Evolutionary conservation across 23 red algal genomes (phyloP).

Genomic region (Gracilaria gracilis): DNA sequence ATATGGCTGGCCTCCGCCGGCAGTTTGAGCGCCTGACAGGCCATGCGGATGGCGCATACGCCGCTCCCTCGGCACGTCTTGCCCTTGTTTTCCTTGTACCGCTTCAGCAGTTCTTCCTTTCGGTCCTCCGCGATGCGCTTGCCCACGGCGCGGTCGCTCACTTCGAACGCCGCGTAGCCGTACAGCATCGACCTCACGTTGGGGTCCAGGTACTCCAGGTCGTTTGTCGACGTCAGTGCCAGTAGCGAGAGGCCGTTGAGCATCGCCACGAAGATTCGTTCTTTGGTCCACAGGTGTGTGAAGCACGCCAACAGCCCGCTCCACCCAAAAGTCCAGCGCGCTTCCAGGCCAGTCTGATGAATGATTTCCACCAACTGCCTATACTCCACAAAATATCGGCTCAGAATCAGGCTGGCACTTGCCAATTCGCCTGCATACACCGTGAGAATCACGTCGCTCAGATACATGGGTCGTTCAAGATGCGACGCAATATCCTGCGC

Average conservation of each 20-base stretch:
- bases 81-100: slow-evolving; percentile 31
- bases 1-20: slow-evolving; percentile 40
- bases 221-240: background rate
- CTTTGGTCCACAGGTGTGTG: slow-evolving; percentile 24
- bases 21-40: background rate
- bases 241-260: slow-evolving; percentile 42
- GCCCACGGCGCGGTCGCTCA: slow-evolving; percentile 26
- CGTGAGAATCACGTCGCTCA: slow-evolving; percentile 19
- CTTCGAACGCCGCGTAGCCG: slow-evolving; percentile 40
- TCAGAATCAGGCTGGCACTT: slow-evolving; percentile 21
- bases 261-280: slow-evolving; percentile 37
- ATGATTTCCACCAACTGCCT: slow-evolving; percentile 39
- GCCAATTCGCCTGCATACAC: slow-evolving; percentile 38
- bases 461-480: slow-evolving; percentile 46
- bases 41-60: slow-evolving; percentile 18
- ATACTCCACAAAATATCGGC: background rate
- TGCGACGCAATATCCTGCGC: slow-evolving; percentile 45
- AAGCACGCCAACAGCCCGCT: slow-evolving; percentile 46
- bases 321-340: slow-evolving; percentile 62
- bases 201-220: slow-evolving; percentile 15
- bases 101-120: slow-evolving; percentile 5
- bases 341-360: slow-evolving; percentile 1
- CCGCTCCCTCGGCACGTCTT: slow-evolving; percentile 38
- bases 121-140: slow-evolving; percentile 29
- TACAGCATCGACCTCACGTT: slow-evolving; percentile 36